These are phyloP conservation scores for Skeletonema marinoi DNA, from an alignment of 108 stramenopile species.

Conservation along the genomic window DNA sequence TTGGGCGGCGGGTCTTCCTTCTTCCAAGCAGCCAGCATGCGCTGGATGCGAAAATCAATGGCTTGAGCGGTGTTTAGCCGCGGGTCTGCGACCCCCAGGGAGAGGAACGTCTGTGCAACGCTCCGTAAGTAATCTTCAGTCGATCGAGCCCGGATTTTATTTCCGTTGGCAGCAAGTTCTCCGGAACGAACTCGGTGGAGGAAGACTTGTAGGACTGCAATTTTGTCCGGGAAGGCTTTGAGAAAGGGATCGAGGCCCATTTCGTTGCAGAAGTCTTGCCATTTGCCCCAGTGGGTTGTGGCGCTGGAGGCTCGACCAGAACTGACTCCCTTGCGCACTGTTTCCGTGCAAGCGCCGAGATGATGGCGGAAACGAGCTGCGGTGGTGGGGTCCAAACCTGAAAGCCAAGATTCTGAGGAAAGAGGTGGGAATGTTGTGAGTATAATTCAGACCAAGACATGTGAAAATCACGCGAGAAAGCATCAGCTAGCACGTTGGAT, in stretches of 20 bases:
- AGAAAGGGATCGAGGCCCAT: constrained; percentile 22
- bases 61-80: constrained; percentile 10
- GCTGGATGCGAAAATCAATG: constrained; percentile 25
- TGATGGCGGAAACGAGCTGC: constrained; percentile 28
- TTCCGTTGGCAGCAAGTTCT: constrained; percentile 15
- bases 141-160: constrained; percentile 25
- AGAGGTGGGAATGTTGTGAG: not conserved
- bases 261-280: constrained; percentile 18
- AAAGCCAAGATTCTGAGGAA: constrained; percentile 24
- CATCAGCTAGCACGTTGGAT: constrained; percentile 21
- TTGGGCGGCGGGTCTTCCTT: not conserved
- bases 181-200: constrained; percentile 26
- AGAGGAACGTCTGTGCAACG: constrained; percentile 45
- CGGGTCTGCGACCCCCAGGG: constrained; percentile 37
- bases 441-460: not conserved
- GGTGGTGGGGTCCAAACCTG: not conserved
- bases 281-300: constrained; percentile 18
- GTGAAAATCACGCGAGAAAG: constrained; percentile 19
- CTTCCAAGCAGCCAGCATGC: not conserved
- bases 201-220: constrained; percentile 45
- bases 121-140: constrained; percentile 47
- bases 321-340: constrained; percentile 28
- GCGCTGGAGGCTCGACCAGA: constrained; percentile 19
- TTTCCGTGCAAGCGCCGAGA: constrained; percentile 19
- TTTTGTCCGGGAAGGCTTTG: constrained; percentile 33